These are phyloP conservation scores for Trichoderma cornu-damae DNA, from an alignment of 2,329 filamentous ascomycete genomes.

Conservation along the genomic window DNA sequence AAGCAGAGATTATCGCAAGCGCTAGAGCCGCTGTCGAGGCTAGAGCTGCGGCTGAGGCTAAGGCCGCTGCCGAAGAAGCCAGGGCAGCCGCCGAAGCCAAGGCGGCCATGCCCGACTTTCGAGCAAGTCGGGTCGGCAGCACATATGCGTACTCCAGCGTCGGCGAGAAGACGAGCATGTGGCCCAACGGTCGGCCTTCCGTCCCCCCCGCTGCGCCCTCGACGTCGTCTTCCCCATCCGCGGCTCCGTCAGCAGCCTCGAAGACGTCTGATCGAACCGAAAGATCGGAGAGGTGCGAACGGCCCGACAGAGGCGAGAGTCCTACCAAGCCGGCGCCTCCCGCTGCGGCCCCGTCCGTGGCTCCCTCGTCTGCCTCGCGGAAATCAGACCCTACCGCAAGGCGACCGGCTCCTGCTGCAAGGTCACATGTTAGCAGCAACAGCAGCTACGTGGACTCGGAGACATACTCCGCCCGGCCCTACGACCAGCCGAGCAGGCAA, in stretches of 20 bases:
- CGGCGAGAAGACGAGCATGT: constrained; percentile 65
- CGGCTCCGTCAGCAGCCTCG: constrained; percentile 7
- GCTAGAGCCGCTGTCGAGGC: constrained; percentile 33
- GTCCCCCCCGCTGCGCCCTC: constrained; percentile 29
- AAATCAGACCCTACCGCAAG: constrained; percentile 17
- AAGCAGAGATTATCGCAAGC: constrained; percentile 38
- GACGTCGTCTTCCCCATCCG: constrained; percentile 1
- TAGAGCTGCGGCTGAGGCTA: constrained; percentile 27
- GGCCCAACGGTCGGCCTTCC: constrained; percentile 57
- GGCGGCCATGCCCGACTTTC: constrained; percentile 24
- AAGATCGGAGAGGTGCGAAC: background rate
- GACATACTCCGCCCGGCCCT: constrained; percentile 69
- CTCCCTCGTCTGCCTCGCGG: constrained; percentile 17
- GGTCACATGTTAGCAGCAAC: constrained; percentile 42
- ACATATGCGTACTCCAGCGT: constrained; percentile 61
- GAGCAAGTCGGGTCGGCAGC: constrained; percentile 38
- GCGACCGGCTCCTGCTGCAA: constrained; percentile 44
- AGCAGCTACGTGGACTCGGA: constrained; percentile 54
- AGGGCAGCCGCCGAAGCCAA: constrained; percentile 24
- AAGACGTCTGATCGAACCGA: constrained; percentile 9
- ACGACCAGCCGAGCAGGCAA: constrained; percentile 46
- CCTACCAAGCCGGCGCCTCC: constrained; percentile 17
- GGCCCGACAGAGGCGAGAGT: constrained; percentile 8
- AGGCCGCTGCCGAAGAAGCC: constrained; percentile 14
- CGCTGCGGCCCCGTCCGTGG: constrained; percentile 6